These are phyloP conservation scores for Hansenula lynferdii DNA, from an alignment of 1,139 yeast genomes.

Conservation along the genomic window DNA sequence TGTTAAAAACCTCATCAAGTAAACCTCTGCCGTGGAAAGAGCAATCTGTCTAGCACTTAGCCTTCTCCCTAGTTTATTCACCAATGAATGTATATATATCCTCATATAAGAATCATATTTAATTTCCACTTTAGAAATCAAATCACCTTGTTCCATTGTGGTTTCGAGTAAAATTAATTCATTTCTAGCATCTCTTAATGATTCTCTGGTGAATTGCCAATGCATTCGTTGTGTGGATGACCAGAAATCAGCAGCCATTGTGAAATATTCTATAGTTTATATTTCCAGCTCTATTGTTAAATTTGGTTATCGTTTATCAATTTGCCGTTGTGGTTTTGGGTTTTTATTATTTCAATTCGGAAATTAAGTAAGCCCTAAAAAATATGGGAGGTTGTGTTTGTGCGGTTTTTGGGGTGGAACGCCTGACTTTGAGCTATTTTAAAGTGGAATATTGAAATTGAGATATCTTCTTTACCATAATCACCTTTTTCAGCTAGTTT, in stretches of 20 bases:
- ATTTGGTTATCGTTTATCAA: no score
- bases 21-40: conserved; percentile 84
- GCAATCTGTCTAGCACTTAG: conserved; percentile 78
- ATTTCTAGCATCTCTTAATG: conserved; percentile 36
- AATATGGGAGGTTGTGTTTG: no score
- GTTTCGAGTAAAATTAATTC: conserved; percentile 30
- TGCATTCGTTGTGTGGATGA: conserved; percentile 54
- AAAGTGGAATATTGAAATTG: no score
- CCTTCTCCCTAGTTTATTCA: conserved; percentile 74
- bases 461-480: no score
- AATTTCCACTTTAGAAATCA: conserved; percentile 35
- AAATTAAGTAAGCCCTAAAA: no score
- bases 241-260: conserved; percentile 69
- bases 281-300: no score
- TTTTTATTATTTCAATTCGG: no score
- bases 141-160: conserved; percentile 33
- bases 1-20: conserved; percentile 68
- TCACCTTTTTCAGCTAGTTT: no score
- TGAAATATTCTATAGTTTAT: no score
- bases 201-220: conserved; percentile 56
- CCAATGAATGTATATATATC: conserved; percentile 62
- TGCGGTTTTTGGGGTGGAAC: no score
- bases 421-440: no score
- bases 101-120: conserved; percentile 59
- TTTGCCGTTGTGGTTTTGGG: no score